Percentiles rank a stretch among this genome's conserved stretches.
Conservation (phyloP, 2,329 filamentous ascomycete species). For the Talaromyces piceae region DNA sequence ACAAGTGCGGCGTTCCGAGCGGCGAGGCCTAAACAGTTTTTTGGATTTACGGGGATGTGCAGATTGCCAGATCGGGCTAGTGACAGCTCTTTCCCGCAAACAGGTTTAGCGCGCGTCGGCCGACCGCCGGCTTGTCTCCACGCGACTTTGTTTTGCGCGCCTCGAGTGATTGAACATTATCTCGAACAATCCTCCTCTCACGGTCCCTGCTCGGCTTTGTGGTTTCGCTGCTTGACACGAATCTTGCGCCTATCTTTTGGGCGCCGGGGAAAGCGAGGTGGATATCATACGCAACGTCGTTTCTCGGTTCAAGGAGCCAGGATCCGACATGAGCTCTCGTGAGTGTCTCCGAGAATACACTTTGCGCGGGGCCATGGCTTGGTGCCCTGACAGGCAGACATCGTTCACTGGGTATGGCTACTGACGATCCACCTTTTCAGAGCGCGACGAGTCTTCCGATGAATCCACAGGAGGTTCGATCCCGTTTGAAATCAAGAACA, state of each 20-base stretch:
- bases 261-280: conserved; percentile 1
- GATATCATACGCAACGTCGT: conserved; percentile 5
- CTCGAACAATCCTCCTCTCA: too few species aligned
- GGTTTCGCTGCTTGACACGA: neutral
- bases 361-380: conserved; percentile 8
- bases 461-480: conserved; percentile 32
- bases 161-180: conserved; percentile 20
- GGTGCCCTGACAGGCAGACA: neutral
- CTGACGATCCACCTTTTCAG: conserved; percentile 14
- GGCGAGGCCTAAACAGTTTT: conserved; percentile 15
- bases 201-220: neutral
- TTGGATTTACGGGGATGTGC: conserved; percentile 29
- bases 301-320: conserved; percentile 6
- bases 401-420: neutral
- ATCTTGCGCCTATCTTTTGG: neutral
- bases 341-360: conserved; percentile 18
- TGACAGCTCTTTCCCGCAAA: conserved; percentile 29
- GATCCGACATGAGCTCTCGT: conserved; percentile 33
- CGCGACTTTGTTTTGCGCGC: conserved; percentile 18
- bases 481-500: conserved; percentile 23
- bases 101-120: conserved; percentile 24
- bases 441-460: conserved; percentile 27
- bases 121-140: conserved; percentile 17
- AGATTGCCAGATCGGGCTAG: conserved; percentile 26
- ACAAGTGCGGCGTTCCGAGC: conserved; percentile 14